These are phyloP conservation scores for Claviceps sorghi DNA, from an alignment of 2,329 filamentous ascomycete genomes.

Conservation along the genomic window DNA sequence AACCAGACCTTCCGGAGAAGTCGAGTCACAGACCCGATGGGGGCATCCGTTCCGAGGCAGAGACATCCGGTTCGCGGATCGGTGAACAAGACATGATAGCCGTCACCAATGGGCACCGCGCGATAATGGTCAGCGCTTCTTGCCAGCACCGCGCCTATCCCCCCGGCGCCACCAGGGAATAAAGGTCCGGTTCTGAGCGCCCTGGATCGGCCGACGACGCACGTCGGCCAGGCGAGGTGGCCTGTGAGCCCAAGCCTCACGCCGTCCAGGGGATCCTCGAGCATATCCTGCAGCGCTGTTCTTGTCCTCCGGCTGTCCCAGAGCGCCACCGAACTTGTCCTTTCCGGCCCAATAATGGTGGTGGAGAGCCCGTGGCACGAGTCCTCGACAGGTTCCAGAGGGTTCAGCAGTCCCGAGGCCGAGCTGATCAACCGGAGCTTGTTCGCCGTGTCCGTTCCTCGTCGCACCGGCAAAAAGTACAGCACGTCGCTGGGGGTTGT, in stretches of 20 bases:
- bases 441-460: constrained; percentile 32
- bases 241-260: background rate
- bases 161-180: background rate
- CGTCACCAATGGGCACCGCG: constrained; percentile 50
- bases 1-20: constrained; percentile 46
- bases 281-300: constrained; percentile 4
- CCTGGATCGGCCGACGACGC: background rate
- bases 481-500: constrained; percentile 38
- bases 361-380: constrained; percentile 12
- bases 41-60: constrained; percentile 47
- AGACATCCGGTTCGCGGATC: constrained; percentile 42
- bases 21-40: constrained; percentile 33
- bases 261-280: background rate
- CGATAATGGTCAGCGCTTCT: constrained; percentile 44
- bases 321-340: constrained; percentile 9
- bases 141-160: constrained; percentile 19
- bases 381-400: constrained; percentile 9
- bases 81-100: constrained; percentile 49
- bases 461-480: constrained; percentile 44
- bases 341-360: constrained; percentile 9
- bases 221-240: background rate
- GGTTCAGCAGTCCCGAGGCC: constrained; percentile 24
- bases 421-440: constrained; percentile 50
- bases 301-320: background rate
- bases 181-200: background rate